Percentiles rank a stretch among this genome's conserved stretches.
Conservation (phyloP, 768 basidiomycete genomes). For the Daedaleopsis sinensis region DNA sequence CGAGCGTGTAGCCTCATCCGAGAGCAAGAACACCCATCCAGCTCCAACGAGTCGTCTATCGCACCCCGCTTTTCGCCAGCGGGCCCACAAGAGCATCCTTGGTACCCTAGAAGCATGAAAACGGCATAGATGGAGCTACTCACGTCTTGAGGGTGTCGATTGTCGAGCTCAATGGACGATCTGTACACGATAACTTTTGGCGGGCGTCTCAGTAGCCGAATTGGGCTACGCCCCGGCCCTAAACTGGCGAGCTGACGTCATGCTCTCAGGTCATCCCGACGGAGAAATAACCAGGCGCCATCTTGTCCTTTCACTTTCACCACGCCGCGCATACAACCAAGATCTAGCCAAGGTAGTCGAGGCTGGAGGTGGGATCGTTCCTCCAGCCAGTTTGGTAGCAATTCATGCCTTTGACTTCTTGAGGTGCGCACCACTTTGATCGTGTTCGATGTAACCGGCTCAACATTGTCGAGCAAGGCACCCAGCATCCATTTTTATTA, state of each 20-base stretch:
- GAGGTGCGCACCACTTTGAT: too few relatives aligned
- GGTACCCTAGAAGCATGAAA: neutral
- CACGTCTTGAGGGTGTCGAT: constrained; percentile 40
- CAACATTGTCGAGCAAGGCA: too few relatives aligned
- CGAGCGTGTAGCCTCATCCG: constrained; percentile 17
- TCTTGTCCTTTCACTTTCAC: too few relatives aligned
- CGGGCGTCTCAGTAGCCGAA: constrained; percentile 12
- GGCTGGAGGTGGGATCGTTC: too few relatives aligned
- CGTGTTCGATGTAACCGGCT: too few relatives aligned
- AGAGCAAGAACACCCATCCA: constrained; percentile 15
- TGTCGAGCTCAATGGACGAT: constrained; percentile 33
- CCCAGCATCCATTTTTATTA: too few relatives aligned
- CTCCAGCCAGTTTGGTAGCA: too few relatives aligned
- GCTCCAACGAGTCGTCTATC: constrained; percentile 1
- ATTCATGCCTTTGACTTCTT: too few relatives aligned
- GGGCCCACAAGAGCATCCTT: neutral
- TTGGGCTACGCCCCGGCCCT: constrained; percentile 17
- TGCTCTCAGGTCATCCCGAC: too few relatives aligned
- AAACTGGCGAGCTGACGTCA: neutral
- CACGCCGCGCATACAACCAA: too few relatives aligned
- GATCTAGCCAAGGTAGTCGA: too few relatives aligned
- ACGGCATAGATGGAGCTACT: constrained; percentile 31
- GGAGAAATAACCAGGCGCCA: too few relatives aligned
- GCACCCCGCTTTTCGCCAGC: neutral
- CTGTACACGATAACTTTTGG: constrained; percentile 19